A percentile compares a stretch with the other conserved stretches of the same genome.
These are phyloP conservation scores for Magnusiomyces suaveolens DNA, from an alignment of 1,139 yeast species.

Conservation along the genomic window DNA sequence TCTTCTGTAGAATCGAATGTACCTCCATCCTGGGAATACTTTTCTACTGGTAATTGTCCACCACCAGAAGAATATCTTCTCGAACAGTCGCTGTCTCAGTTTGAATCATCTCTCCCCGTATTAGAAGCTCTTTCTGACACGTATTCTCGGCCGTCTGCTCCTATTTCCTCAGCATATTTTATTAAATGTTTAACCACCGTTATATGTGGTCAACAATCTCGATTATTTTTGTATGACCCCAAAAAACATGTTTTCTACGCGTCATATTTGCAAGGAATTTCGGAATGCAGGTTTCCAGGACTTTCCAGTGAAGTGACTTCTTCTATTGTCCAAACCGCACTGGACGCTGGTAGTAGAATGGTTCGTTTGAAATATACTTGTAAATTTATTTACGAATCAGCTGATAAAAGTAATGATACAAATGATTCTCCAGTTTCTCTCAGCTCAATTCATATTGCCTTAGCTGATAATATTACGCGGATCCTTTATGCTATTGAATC, in stretches of 20 bases:
- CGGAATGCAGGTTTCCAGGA: slow-evolving; percentile 12
- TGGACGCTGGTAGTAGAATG: slow-evolving; percentile 23
- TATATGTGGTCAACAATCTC: slow-evolving; percentile 12
- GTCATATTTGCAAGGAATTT: not conserved
- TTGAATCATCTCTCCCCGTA: not conserved
- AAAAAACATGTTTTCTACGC: slow-evolving; percentile 5
- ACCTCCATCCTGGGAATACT: not conserved
- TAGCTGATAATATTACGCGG: slow-evolving; percentile 23
- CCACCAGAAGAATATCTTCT: not conserved
- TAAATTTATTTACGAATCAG: slow-evolving; percentile 14
- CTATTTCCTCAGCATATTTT: slow-evolving; percentile 1
- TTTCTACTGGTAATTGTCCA: not conserved
- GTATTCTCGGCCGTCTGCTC: not conserved
- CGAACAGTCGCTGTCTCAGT: not conserved
- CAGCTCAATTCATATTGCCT: slow-evolving; percentile 24
- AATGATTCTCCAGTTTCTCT: not conserved
- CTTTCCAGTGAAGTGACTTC: slow-evolving; percentile 16
- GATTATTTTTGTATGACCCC: slow-evolving; percentile 8
- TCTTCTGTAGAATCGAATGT: not conserved
- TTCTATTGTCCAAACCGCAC: slow-evolving; percentile 17
- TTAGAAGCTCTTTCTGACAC: not conserved
- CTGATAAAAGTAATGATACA: not conserved
- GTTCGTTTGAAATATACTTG: slow-evolving; percentile 23
- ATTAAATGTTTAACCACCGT: slow-evolving; percentile 8
- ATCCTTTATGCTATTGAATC: not conserved